A percentile compares a stretch with the other conserved stretches of the same genome.
Evolutionary conservation across 176 grass and related monocot species (phyloP).

Genomic region (Chrysopogon serrulatus): DNA sequence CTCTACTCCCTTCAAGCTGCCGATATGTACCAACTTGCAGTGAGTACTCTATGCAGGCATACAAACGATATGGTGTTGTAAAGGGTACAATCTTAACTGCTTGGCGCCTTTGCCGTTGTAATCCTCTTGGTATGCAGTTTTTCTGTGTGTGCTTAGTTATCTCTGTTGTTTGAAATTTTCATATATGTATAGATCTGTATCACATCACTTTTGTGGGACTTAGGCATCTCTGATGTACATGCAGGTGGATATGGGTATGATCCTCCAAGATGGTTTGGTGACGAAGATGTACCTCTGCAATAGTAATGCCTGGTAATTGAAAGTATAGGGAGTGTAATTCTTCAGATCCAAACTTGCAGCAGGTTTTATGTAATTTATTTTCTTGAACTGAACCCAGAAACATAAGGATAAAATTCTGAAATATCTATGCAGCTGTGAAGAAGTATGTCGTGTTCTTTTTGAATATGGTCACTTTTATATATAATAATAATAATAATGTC

Average conservation of each 20-base stretch:
- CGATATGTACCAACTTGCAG: constrained; percentile 89
- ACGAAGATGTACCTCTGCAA: constrained; percentile 46
- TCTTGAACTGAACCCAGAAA: constrained; percentile 5
- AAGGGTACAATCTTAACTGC: constrained; percentile 76
- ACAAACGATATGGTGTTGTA: constrained; percentile 60
- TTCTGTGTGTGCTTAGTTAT: background rate
- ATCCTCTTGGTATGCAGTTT: constrained; percentile 62
- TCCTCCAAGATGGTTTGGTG: constrained; percentile 84
- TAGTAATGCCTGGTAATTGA: constrained; percentile 16
- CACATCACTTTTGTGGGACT: background rate
- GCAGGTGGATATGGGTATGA: constrained; percentile 82
- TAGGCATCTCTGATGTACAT: background rate
- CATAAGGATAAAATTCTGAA: background rate
- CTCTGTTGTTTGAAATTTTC: background rate
- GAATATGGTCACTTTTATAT: background rate
- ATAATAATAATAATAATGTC: too few relatives aligned
- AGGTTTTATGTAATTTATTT: constrained; percentile 2
- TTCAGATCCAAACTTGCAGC: background rate
- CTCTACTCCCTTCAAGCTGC: constrained; percentile 68
- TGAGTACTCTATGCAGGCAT: constrained; percentile 80
- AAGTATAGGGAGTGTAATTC: background rate
- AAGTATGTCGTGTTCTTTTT: background rate
- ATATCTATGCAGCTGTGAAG: background rate
- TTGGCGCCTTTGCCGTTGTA: constrained; percentile 78
- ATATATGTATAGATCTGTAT: background rate